Base-by-base conservation (phyloP, 148 eudicot genomes). In the Vaccinium darrowii region DNA sequence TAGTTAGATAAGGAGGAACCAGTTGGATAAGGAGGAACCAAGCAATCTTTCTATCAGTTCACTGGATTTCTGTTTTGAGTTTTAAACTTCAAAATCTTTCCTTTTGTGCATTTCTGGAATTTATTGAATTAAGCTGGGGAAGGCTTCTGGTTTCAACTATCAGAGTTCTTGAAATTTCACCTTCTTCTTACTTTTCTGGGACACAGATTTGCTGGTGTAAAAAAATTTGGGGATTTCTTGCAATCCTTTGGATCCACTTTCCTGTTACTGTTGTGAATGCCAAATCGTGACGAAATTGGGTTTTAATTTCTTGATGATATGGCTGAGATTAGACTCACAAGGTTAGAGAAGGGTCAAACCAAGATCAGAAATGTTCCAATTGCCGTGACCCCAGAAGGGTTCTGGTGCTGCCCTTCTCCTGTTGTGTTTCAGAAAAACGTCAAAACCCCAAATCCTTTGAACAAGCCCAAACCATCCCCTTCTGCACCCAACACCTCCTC, bases 331-430 rank as follows among this genome's bases (percentile, higher is more conserved):
- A 94, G 91, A 88, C 54, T 90, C 33, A 52, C 88, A 13, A 91
- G 73, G 63, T 80, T 84, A 82, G 91, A 92, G 57, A 88, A 89
- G 80, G 92, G 91, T 13, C 95, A 90, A 83, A 86, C 95, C 80
- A 94, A 94, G 81, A 88, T 95, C 60, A 91, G 87, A 80, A 95
- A 85, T 87, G 98, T 95, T 30, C 98, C 98, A 77, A 94, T 95
- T 84, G 98, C 95, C 50, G 98, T 95, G 65, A 95, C 98, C 51
- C 98, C 98, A 25, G 98, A 95, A 36, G 98, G 98, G 16, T 95
- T 95, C 75, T 95, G 98, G 98, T 95, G 98, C 25, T 95, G 98
- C 47, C 98, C 98, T 62, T 91, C 98, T 30, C 98, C 98, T 30
- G 93, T 87, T 72, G 95, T 82, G 53, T 94, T 94, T 80, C 98